Evolutionary conservation across 768 basidiomycete species (phyloP), one percentile per base, ranked within the genome.

Genomic region (Sporobolomyces phaffii): DNA sequence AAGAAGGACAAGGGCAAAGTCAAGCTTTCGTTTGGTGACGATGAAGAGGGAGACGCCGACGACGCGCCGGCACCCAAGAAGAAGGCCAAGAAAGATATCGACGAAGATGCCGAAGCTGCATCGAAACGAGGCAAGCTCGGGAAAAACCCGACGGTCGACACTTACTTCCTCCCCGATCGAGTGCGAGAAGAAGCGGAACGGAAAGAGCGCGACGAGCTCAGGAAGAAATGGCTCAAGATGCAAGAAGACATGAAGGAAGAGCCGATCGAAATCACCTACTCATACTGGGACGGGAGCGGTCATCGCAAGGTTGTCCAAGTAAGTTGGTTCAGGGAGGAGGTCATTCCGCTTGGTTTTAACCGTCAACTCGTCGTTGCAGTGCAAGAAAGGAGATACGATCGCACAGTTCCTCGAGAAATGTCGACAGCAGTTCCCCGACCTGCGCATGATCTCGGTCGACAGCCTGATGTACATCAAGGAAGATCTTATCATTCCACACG

Each of bases 391-490:
- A 33, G 92, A 99, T 75, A 84, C 87, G 53, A 85, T 99, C 65
- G 84, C 86, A 4, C 80, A 79, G 13, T 97, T 99, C 79, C 80
- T 99, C 72, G 90, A 93, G 75, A 98, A 91, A 78, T 96, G 92
- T 74, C 83, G 93, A 33, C 84, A 85, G 57, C 93, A 98, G 73
- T 90, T 96, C 75, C 88, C 93, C 3, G 93, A 98, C 78, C 82
- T 99, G 43, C 80, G 93, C 60, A 87, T 87, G 13, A 85, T 92
- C 52, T 89, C 86, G 60, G 91, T 89, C 24, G 96, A 99, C 78
- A 99, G 98, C 76, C 79, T 99, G 41, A 98, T 98, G 93, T 99
- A 98, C 79, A 84, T 99, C 78, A 73, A 96, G 89, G 96, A 99
- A 81, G 96, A 99, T 76, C 81, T 99, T 57, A 93, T 99, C 71